Base-by-base conservation (phyloP, 331 rosid genomes). In the Phaseolus coccineus region DNA sequence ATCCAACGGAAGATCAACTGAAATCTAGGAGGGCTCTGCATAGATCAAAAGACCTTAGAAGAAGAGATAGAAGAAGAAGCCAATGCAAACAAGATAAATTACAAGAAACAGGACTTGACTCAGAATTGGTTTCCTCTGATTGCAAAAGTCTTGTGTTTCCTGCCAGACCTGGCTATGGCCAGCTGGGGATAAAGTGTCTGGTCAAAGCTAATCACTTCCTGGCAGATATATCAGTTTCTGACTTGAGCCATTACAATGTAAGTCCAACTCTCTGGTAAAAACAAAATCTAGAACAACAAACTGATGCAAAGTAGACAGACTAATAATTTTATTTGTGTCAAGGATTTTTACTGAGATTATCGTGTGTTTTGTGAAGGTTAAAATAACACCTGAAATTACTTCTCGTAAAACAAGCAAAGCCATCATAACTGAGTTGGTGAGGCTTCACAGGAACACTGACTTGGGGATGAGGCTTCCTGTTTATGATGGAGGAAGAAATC, bases 141-240 rank as follows among this genome's bases (percentile, higher is more conserved):
- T 69, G 80, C 82, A 82, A 85, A 40, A 82, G 65, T 71, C 74
- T 79, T 70, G 78, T 48, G 82, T 85, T 85, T 57, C 77, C 82
- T 5, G 64, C 61, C 14, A 85, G 89, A 73, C 89, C 89, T 63
- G 89, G 89, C 30, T 79, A 79, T 82, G 89, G 89, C 77, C 86
- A 85, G 65, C 70, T 82, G 30, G 89, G 89, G 63, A 79, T 86
- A 6, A 85, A 70, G 82, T 85, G 89, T 85, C 27, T 85, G 57
- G 84, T 85, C 79, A 85, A 85, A 65, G 86, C 89, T 16, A 85
- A 85, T 25, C 89, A 85, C 80, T 85, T 85, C 77, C 73, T 85
- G 14, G 89, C 86, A 47, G 82, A 85, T 59, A 71, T 85, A 62
- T 83, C 86, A 75, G 84, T 69, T 14, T 82, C 86, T n/a, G 84